Percentiles rank a stretch among this genome's conserved stretches.
These are phyloP conservation scores for Carnegiea gigantea DNA, from an alignment of 179 eudicot species.

Conservation along the genomic window DNA sequence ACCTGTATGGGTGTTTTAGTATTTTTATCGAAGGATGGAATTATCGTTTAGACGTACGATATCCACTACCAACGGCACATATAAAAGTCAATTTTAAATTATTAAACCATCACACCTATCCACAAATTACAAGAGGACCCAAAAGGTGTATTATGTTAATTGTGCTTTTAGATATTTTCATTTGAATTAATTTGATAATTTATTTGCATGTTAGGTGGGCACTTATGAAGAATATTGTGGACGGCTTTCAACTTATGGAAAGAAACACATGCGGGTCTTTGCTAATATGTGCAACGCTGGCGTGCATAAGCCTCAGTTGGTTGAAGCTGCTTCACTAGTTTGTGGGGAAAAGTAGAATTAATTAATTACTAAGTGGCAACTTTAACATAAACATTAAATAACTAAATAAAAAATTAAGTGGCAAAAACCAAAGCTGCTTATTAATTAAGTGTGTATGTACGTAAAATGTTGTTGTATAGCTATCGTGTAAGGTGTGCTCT, in stretches of 20 bases:
- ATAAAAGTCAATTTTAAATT: no score
- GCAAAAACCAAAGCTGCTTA: neutral
- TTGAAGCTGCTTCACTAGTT: constrained; percentile 61
- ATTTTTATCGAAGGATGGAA: no score
- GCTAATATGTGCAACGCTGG: constrained; percentile 84
- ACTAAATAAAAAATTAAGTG: neutral
- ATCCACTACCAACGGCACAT: no score
- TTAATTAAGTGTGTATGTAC: neutral
- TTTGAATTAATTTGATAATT: neutral
- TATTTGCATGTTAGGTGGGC: constrained; percentile 43
- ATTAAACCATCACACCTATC: no score
- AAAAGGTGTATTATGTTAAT: no score
- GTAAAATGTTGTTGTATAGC: no score
- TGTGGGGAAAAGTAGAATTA: constrained; percentile 31
- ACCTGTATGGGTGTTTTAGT: no score
- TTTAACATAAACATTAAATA: neutral
- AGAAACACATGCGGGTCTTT: constrained; percentile 78
- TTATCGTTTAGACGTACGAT: no score
- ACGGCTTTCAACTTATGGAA: constrained; percentile 65
- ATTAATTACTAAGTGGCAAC: neutral
- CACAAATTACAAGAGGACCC: no score
- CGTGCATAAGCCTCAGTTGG: constrained; percentile 49
- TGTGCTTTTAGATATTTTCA: no score
- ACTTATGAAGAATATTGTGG: constrained; percentile 73
- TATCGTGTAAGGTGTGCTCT: no score